Evolutionary conservation across 2,329 filamentous ascomycete species (phyloP).

Genomic region (Claviceps sp.): DNA sequence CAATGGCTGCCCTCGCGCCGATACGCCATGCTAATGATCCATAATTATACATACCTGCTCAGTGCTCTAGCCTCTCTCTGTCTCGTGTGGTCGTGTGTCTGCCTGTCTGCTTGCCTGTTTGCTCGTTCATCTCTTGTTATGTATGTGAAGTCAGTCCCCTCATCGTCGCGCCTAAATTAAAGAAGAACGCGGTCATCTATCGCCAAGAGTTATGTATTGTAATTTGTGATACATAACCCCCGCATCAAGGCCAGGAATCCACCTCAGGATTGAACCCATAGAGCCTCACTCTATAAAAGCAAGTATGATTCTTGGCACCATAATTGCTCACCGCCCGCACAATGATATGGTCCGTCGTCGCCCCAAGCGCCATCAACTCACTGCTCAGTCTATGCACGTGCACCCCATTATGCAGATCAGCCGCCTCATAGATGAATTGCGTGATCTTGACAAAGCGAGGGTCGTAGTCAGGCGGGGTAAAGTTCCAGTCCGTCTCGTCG

Average conservation of each 20-base stretch:
- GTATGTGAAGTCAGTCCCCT: too few species aligned
- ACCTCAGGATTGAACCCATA: conserved; percentile 31
- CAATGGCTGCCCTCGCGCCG: not conserved
- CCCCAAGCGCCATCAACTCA: conserved; percentile 33
- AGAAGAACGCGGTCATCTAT: too few species aligned
- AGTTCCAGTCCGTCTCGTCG: conserved; percentile 16
- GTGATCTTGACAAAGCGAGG: conserved; percentile 43
- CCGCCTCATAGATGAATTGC: conserved; percentile 38
- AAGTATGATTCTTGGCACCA: conserved; percentile 44
- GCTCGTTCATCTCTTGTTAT: too few species aligned
- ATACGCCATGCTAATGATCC: not conserved
- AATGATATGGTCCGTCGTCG: conserved; percentile 37
- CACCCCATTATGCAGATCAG: conserved; percentile 26
- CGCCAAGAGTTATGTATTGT: not conserved
- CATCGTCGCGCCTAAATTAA: too few species aligned
- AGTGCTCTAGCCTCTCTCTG: not conserved
- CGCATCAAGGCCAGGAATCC: not conserved
- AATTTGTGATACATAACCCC: not conserved
- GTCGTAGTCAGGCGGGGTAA: conserved; percentile 13
- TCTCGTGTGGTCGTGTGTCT: not conserved
- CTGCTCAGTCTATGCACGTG: conserved; percentile 41
- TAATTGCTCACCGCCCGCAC: conserved; percentile 46
- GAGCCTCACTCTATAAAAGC: conserved; percentile 49
- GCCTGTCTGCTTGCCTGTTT: too few species aligned
- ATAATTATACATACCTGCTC: not conserved